phyloP scores from a whole-genome alignment of 2,329 filamentous ascomycete species.

The Epichloe coenophiala region DNA sequence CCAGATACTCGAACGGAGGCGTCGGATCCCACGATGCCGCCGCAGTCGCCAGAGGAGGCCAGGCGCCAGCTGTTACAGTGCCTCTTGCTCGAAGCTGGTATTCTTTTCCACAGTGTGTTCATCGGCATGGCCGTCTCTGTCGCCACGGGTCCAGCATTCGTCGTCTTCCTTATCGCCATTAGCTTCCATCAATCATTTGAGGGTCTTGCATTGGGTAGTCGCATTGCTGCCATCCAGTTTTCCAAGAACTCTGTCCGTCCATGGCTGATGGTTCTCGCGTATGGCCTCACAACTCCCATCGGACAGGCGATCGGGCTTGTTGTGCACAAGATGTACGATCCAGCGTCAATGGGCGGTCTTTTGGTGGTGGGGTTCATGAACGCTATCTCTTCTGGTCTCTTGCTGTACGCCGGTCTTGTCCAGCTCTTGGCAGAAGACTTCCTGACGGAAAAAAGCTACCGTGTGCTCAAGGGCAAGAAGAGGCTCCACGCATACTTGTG shows the following conservation, averaged over 20 bases:
- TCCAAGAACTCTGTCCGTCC: conserved; percentile 59
- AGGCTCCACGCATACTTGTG: conserved; percentile 49
- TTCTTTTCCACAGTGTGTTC: conserved; percentile 74
- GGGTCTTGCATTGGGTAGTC: conserved; percentile 70
- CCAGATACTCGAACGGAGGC: conserved; percentile 6
- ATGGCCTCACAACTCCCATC: conserved; percentile 64
- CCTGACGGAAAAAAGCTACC: conserved; percentile 58
- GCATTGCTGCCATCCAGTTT: conserved; percentile 75
- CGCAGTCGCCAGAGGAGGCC: conserved; percentile 38
- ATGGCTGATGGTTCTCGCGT: conserved; percentile 70
- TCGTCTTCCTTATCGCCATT: conserved; percentile 69
- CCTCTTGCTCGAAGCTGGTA: conserved; percentile 67
- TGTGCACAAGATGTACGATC: conserved; percentile 69
- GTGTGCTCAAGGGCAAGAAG: conserved; percentile 45
- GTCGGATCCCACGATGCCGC: conserved; percentile 11
- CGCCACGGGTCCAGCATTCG: conserved; percentile 63
- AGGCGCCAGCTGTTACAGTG: conserved; percentile 63
- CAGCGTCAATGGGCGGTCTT: conserved; percentile 52
- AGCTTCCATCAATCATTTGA: conserved; percentile 83
- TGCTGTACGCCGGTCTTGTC: conserved; percentile 72
- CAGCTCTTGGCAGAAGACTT: conserved; percentile 81
- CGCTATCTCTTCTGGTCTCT: conserved; percentile 64
- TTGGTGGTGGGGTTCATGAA: conserved; percentile 82
- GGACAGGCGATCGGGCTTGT: conserved; percentile 72
- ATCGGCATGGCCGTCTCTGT: conserved; percentile 81